A percentile compares a stretch with the other conserved stretches of the same genome.
Evolutionary conservation across 805 yeast genomes (phyloP).

Genomic region (Candida endomychidarum): DNA sequence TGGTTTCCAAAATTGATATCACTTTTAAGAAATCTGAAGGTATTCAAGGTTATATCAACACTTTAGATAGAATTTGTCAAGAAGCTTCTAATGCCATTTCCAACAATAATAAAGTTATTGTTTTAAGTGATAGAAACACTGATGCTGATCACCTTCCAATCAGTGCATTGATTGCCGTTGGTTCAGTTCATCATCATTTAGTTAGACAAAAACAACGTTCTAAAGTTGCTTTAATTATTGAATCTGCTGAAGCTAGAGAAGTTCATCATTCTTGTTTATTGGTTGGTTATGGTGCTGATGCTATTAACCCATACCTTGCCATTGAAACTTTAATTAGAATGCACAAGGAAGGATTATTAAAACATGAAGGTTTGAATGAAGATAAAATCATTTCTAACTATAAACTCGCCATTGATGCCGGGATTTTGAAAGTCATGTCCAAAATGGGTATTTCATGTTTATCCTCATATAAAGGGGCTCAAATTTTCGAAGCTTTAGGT

Average conservation of each 20-base stretch:
- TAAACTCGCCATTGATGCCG: conserved; percentile 82
- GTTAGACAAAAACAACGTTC: conserved; percentile 96
- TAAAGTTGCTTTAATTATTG: conserved; percentile 86
- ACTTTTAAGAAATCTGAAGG: conserved; percentile 86
- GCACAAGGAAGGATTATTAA: conserved; percentile 74
- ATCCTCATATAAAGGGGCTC: conserved; percentile 99
- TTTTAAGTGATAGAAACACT: conserved; percentile 71
- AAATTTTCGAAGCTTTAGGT: conserved; percentile 95
- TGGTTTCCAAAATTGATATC: conserved; percentile 77
- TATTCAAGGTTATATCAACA: conserved; percentile 76
- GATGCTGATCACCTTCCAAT: conserved; percentile 68
- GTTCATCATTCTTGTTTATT: conserved; percentile 94
- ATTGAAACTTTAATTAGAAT: conserved; percentile 84
- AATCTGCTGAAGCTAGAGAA: conserved; percentile 96
- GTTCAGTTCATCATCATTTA: conserved; percentile 95
- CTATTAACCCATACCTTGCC: conserved; percentile 89
- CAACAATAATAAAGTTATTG: conserved; percentile 67
- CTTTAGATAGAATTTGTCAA: conserved; percentile 82
- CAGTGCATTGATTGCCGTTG: conserved; percentile 87
- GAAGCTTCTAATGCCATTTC: conserved; percentile 86
- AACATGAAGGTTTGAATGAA: conserved; percentile 53
- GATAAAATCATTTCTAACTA: conserved; percentile 71
- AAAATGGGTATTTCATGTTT: conserved; percentile 99
- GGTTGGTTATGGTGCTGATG: conserved; percentile 97
- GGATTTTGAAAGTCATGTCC: conserved; percentile 95